Percentiles rank a stretch among this genome's conserved stretches.
phyloP scores from a whole-genome alignment of 2,329 filamentous ascomycete genomes.

The Torrubiellomyces zombiae region DNA sequence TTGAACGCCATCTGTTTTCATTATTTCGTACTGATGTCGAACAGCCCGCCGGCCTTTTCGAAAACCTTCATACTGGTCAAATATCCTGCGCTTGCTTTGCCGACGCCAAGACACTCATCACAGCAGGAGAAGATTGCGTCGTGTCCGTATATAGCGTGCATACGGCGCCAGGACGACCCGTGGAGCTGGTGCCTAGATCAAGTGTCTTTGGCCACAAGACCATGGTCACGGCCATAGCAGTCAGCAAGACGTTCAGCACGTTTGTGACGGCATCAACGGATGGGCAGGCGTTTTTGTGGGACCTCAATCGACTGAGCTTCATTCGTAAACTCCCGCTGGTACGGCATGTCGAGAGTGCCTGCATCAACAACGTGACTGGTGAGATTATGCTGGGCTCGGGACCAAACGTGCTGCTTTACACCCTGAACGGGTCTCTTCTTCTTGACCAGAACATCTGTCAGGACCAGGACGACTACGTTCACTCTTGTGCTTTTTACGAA shows the following conservation, averaged over 20 bases:
- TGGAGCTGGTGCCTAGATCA: slow-evolving; percentile 64
- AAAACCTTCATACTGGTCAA: slow-evolving; percentile 85
- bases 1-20: slow-evolving; percentile 68
- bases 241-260: slow-evolving; percentile 76
- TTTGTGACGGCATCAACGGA: slow-evolving; percentile 71
- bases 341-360: slow-evolving; percentile 51
- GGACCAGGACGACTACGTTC: slow-evolving; percentile 55
- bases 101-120: slow-evolving; percentile 80
- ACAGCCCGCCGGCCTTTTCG: slow-evolving; percentile 64
- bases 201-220: slow-evolving; percentile 83
- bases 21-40: slow-evolving; percentile 10
- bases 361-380: slow-evolving; percentile 80
- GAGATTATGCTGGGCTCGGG: slow-evolving; percentile 77
- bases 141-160: slow-evolving; percentile 68
- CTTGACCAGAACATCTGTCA: slow-evolving; percentile 67
- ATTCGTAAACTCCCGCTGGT: slow-evolving; percentile 53
- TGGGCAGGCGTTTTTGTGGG: slow-evolving; percentile 79
- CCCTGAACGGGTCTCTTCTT: slow-evolving; percentile 71
- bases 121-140: slow-evolving; percentile 82
- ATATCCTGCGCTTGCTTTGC: slow-evolving; percentile 71
- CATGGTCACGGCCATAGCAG: slow-evolving; percentile 65
- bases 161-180: slow-evolving; percentile 44
- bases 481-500: slow-evolving; percentile 84
- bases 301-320: slow-evolving; percentile 79
- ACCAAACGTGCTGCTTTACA: slow-evolving; percentile 60